Evolutionary conservation across 139 green algal genomes (phyloP), one percentile per base, ranked within the genome.

Genomic region (Picochlorum sp.): DNA sequence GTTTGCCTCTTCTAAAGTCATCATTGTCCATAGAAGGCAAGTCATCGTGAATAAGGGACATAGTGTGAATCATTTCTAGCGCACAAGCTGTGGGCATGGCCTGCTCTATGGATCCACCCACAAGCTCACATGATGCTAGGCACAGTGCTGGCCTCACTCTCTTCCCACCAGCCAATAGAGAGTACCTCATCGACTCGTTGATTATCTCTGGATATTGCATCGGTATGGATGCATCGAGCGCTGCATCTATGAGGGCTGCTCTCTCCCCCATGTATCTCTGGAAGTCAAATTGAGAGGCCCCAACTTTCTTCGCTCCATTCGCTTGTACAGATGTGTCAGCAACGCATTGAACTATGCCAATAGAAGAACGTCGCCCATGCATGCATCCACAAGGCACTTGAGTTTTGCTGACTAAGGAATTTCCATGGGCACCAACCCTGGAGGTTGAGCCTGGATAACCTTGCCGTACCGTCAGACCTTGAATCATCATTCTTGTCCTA

Each of bases 41-140:
- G 73, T 99, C 93, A 69, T 90, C 82, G 31, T 76, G 68, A 33
- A 76, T 76, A 32, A 76, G 41, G 9, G 33, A 59, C 93, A 99
- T 99, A 20, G 89, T 98, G 82, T 99, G 93, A 37, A 98, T 82
- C 83, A 98, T 96, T 68, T 99, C 92, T 78, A 98, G 80, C 29
- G 91, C 89, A 61, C 90, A 97, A 5, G 93, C 93, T 20, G 91
- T 78, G 10, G 91, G 88, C 81, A 98, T 89, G 18, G 84, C 87
- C 37, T 70, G 33, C 30, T 83, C 68, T 5, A 87, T 61, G 45
- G 69, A 56, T 31, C 85, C 91, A 36, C 91, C 93, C 18, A 98
- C 85, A 5, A 98, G 72, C 66, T 98, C 90, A 63, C 87, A 96
- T 3, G 93, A 86, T 12, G 93, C 93, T 31, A 99, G 71, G 67